Evolutionary conservation across 2,329 filamentous ascomycete species (phyloP), one percentile per base, ranked within the genome.

Genomic region (Diaporthe citrichinensis): DNA sequence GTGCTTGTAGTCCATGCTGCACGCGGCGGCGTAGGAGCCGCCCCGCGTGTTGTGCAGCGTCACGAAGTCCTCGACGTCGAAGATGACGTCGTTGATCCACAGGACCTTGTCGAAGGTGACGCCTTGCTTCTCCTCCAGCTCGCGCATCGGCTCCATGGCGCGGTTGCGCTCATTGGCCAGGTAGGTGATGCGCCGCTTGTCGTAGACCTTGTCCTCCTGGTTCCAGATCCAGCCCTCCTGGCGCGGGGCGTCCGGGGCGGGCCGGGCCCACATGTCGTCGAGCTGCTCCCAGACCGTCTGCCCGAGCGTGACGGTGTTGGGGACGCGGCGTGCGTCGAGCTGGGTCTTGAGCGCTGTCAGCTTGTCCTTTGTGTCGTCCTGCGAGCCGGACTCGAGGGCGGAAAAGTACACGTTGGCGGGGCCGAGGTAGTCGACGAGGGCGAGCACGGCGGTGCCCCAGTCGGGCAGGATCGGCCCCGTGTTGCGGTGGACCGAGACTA

Each of bases 401-500:
- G 89, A 90, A 74, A 95, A 87, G 81, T 89, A 93, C 4, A 94
- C 89, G 80, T 93, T 93, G 23, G 89, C 87, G 1, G 88, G 81
- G 0, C 93, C 92, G 8, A 94, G 84, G 58, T 88, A 84, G 76
- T 88, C 84, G 46, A 90, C 87, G 39, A 94, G 84, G 3, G 88
- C 85, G 1, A 92, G 76, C 2, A 94, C 83, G 3, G 89, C 90
- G 20, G 87, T 82, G 78, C 88, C 90, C 92, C 92, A 94, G 12
- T 83, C 85, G 23, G 89, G 88, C 5, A 94, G 86, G 31, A 94
- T 87, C 0, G 79, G 78, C 77, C 91, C 92, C 74, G 90, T 92
- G 79, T 94, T 94, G 87, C 92, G 93, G 80, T 94, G 92, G 71
- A 92, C 88, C 57, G 90, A 91, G 20, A 91, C 90, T 71, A 94